phyloP scores from a whole-genome alignment of 345 rosid species.

The Noccaea caerulescens region DNA sequence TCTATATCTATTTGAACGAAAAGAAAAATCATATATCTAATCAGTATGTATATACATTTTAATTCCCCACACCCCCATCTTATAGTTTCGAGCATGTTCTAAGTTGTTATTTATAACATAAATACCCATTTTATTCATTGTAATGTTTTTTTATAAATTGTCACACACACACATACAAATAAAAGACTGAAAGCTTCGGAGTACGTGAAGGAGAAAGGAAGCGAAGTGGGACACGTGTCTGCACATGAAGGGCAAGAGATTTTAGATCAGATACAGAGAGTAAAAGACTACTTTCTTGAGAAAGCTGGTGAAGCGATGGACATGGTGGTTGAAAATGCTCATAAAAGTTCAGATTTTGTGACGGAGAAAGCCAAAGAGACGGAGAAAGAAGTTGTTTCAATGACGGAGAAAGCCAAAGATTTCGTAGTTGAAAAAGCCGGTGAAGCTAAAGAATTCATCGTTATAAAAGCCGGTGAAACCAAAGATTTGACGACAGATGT shows the following conservation, averaged over 20 bases:
- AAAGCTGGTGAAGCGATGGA: constrained; percentile 41
- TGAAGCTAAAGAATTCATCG: constrained; percentile 9
- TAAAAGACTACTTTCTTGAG: constrained; percentile 30
- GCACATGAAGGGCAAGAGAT: constrained; percentile 34
- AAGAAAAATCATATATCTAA: too few relatives aligned
- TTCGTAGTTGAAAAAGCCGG: constrained; percentile 28
- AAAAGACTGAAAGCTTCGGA: constrained; percentile 34
- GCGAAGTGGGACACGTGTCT: constrained; percentile 21
- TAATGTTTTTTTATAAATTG: background rate
- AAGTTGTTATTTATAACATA: background rate
- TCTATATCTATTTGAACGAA: too few relatives aligned
- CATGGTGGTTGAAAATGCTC: constrained; percentile 28
- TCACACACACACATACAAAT: background rate
- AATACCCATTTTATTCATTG: background rate
- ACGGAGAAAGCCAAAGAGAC: constrained; percentile 33
- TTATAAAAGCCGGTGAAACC: constrained; percentile 15
- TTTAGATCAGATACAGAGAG: constrained; percentile 27
- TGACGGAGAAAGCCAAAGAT: constrained; percentile 32
- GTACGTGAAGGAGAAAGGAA: constrained; percentile 38
- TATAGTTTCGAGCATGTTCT: too few relatives aligned
- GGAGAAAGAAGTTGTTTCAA: constrained; percentile 23
- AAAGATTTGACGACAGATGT: constrained; percentile 20
- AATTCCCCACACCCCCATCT: too few relatives aligned
- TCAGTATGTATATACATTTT: too few relatives aligned
- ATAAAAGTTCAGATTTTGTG: constrained; percentile 33